A percentile compares a stretch with the other conserved stretches of the same genome.
These are phyloP conservation scores for Chimonanthus praecox DNA, from an alignment of 164 flowering plant species.

Conservation along the genomic window DNA sequence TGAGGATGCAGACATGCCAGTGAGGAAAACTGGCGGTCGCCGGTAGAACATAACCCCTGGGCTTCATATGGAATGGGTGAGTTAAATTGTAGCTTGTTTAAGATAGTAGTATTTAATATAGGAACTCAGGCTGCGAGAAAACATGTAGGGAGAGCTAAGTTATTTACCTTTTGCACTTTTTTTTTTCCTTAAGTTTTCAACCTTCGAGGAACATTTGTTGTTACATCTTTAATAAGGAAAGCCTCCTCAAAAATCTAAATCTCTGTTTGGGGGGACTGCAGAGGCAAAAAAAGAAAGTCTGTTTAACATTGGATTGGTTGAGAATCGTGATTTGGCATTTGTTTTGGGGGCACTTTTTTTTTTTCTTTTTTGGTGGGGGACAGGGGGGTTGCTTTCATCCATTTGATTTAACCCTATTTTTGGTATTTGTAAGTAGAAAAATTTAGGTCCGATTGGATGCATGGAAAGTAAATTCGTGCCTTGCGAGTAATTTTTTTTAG, in stretches of 20 bases:
- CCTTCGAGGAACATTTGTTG: conserved; percentile 7
- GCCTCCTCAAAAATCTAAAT: not conserved
- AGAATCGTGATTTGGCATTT: no score
- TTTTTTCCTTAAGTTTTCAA: not conserved
- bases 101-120: not conserved
- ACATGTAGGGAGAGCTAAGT: conserved; percentile 3
- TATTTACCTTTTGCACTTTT: conserved; percentile 4
- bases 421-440: no score
- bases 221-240: not conserved
- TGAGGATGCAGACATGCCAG: conserved; percentile 65
- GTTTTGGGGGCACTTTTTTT: no score
- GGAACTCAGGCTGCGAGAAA: not conserved
- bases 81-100: conserved; percentile 1
- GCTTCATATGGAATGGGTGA: not conserved
- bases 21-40: conserved; percentile 61
- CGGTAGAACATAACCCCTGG: conserved; percentile 26
- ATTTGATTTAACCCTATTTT: no score
- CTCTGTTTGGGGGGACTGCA: not conserved
- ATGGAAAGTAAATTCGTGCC: no score
- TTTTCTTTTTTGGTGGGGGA: no score
- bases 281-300: not conserved
- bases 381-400: no score
- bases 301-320: no score
- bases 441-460: no score
- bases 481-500: no score